Conservation (phyloP, 768 basidiomycete species). For the Galerina sulciceps region DNA sequence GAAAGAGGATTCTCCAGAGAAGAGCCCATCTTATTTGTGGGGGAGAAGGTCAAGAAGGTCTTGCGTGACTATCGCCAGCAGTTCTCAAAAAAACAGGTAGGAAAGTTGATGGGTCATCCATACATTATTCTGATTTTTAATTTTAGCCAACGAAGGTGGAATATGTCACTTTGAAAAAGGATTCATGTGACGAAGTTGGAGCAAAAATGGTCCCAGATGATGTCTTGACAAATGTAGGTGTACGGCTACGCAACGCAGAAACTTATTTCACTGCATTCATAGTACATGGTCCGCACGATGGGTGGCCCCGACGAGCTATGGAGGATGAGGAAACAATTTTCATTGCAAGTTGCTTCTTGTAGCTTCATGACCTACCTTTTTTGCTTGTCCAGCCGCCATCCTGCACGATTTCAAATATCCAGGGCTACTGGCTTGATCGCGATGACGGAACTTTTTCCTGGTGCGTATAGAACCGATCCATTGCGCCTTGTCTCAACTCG, state of each 20-base stretch:
- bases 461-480: conserved; percentile 39
- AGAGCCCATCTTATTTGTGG: conserved; percentile 84
- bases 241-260: conserved; percentile 1
- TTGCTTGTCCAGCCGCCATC: conserved; percentile 81
- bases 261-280: background rate
- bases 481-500: background rate
- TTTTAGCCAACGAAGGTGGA: conserved; percentile 64
- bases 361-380: conserved; percentile 94
- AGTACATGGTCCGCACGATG: conserved; percentile 96
- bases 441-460: conserved; percentile 91
- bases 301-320: conserved; percentile 82
- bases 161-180: conserved; percentile 74
- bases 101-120: background rate
- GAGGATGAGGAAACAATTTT: conserved; percentile 98
- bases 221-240: conserved; percentile 77
- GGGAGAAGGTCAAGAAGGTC: conserved; percentile 81
- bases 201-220: conserved; percentile 90
- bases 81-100: conserved; percentile 48
- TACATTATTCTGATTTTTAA: conserved; percentile 1
- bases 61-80: conserved; percentile 63
- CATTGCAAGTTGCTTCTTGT: conserved; percentile 82
- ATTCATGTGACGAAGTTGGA: conserved; percentile 86
- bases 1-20: conserved; percentile 78
- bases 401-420: conserved; percentile 86
- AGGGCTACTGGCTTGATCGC: conserved; percentile 88